Base-by-base conservation (phyloP, 192 early-diverging fungal genomes). In the Entophlyctis helioformis region DNA sequence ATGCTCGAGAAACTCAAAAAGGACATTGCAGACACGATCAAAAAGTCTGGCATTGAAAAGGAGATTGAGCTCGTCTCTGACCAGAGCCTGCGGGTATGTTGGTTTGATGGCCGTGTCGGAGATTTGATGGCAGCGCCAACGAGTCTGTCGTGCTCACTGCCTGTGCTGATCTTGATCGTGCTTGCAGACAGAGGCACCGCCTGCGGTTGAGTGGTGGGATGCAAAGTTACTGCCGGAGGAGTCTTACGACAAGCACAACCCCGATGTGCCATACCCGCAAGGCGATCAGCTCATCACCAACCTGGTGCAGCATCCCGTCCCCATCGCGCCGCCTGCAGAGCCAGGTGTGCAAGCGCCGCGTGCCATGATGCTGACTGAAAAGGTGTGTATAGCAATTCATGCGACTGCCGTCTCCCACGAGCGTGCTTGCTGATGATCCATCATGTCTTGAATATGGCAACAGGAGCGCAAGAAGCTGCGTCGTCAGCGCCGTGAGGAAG, bases 141-240 rank as follows among this genome's bases (percentile, higher is more conserved):
- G 29, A 8, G 6, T 31, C 11, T 4, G 6, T 4, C 4, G 6
- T 31, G 12, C 22, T 29, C 10, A 5, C 9, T 44, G 3, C 7
- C 23, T 19, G 5, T 42, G 13, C 39, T 43, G 10, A 44, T 50
- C 29, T 3, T 42, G 11, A 1, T 32, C 32, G 12, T 46, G 27
- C n/a, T 31, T 66, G 55, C 56, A 80, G 82, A 66, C 69, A 49
- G 64, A 75, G 23, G 62, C 74, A 37, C 84, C 89, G 20, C 86
- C 91, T 0, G 66, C 46, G 1, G 75, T 86, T 10, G 96, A 99
- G 61, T 99, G 96, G 96, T 99, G 96, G 96, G 96, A 99, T 71
- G 77, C 74, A 27, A 84, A 81, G 11, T 71, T 97, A 20, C 56
- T 67, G 9, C 56, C 66, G 1, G 74, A 85, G 53, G 74, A 72